These are phyloP conservation scores for Furcasterigmium sp. DNA, from an alignment of 2,329 filamentous ascomycete species.

Conservation along the genomic window DNA sequence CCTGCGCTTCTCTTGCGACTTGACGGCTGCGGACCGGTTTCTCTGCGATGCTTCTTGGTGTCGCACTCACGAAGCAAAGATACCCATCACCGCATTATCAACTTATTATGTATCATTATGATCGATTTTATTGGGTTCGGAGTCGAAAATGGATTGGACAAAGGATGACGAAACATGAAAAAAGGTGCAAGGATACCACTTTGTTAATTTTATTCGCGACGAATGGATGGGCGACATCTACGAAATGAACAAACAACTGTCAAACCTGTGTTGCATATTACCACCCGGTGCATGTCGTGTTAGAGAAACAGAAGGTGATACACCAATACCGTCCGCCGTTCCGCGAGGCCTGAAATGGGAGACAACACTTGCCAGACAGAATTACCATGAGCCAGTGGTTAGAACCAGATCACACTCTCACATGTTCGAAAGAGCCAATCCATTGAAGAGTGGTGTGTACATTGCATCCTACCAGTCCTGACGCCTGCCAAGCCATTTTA, in stretches of 20 bases:
- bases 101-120: background rate
- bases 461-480: no score
- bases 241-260: background rate
- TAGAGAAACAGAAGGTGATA: no score
- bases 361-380: no score
- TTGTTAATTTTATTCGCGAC: background rate
- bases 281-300: no score
- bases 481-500: no score
- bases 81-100: background rate
- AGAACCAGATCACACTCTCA: no score
- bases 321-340: no score
- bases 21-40: background rate
- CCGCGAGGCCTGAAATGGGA: no score
- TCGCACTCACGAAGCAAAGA: background rate
- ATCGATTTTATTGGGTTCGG: background rate
- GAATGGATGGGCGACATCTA: background rate
- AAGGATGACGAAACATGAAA: slow-evolving; percentile 1
- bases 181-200: slow-evolving; percentile 4
- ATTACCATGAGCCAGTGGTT: no score
- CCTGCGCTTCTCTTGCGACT: background rate
- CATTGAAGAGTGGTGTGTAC: no score
- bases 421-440: no score
- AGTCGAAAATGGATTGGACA: background rate
- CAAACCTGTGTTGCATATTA: background rate
- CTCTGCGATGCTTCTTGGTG: background rate